Evolutionary conservation across 164 flowering plant species (phyloP).

Genomic region (Tetracentron sinense): DNA sequence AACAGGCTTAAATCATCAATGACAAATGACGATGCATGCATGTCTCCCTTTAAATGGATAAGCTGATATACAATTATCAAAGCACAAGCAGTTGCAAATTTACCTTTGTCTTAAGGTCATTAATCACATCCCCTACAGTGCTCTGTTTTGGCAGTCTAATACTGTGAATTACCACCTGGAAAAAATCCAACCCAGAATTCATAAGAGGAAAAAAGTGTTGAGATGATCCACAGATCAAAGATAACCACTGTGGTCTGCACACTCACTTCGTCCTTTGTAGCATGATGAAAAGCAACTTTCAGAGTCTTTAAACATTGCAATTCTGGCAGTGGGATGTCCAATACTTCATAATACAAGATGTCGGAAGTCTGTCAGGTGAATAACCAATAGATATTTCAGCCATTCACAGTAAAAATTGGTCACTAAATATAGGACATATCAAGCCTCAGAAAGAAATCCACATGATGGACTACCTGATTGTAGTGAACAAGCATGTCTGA

Average conservation of each 20-base stretch:
- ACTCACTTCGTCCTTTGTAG: slow-evolving; percentile 79
- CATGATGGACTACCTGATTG: slow-evolving; percentile 60
- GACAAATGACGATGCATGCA: background rate
- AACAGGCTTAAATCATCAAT: too few species aligned
- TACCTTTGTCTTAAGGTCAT: slow-evolving; percentile 80
- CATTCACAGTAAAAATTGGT: background rate
- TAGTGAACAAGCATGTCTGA: slow-evolving; percentile 89
- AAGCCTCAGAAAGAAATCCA: background rate
- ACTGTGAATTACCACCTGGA: slow-evolving; percentile 76
- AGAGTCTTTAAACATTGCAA: slow-evolving; percentile 83
- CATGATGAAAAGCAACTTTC: slow-evolving; percentile 87
- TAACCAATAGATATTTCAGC: slow-evolving; percentile 8
- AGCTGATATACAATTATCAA: background rate
- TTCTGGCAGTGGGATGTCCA: slow-evolving; percentile 94
- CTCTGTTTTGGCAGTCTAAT: slow-evolving; percentile 89
- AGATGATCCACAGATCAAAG: background rate
- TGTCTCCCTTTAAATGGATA: background rate
- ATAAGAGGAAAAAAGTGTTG: background rate
- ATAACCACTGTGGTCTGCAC: background rate
- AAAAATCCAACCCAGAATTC: slow-evolving; percentile 3
- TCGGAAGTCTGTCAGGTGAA: slow-evolving; percentile 62
- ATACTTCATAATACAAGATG: slow-evolving; percentile 85
- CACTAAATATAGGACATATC: background rate
- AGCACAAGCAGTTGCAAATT: background rate
- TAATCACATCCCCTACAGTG: slow-evolving; percentile 84